Evolutionary conservation across 768 basidiomycete species (phyloP).

Genomic region (Agrocybe pediades): DNA sequence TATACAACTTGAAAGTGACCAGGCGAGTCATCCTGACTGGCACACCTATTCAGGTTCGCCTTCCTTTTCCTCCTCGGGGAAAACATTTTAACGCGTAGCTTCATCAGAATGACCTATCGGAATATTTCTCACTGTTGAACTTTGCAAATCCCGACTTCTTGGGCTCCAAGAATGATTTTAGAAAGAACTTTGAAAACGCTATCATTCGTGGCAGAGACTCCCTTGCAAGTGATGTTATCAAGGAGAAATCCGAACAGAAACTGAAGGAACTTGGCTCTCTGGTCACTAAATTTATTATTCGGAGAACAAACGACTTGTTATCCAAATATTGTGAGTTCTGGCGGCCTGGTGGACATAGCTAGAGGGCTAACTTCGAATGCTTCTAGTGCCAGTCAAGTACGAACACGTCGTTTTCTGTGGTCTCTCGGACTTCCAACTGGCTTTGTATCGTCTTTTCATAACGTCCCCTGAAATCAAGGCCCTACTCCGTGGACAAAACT

Average conservation of each 20-base stretch:
- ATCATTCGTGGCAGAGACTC: slow-evolving; percentile 92
- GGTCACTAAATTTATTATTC: slow-evolving; percentile 93
- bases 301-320: slow-evolving; percentile 89
- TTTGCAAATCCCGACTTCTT: slow-evolving; percentile 93
- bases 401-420: slow-evolving; percentile 96
- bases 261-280: slow-evolving; percentile 86
- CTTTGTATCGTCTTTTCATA: slow-evolving; percentile 88
- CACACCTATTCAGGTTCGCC: slow-evolving; percentile 81
- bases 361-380: slow-evolving; percentile 3
- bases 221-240: slow-evolving; percentile 75
- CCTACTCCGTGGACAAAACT: slow-evolving; percentile 81
- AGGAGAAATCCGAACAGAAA: slow-evolving; percentile 85
- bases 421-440: slow-evolving; percentile 79
- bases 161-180: slow-evolving; percentile 86
- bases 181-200: slow-evolving; percentile 92
- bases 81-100: not conserved
- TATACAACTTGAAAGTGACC: slow-evolving; percentile 81
- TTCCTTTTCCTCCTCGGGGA: not conserved
- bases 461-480: slow-evolving; percentile 92
- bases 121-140: slow-evolving; percentile 91
- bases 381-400: slow-evolving; percentile 94
- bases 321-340: slow-evolving; percentile 94
- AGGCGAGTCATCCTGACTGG: slow-evolving; percentile 93
- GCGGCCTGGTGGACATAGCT: no score
- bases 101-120: slow-evolving; percentile 83